Base-by-base conservation (phyloP, 148 eudicot species). In the Polygonum maritimum region DNA sequence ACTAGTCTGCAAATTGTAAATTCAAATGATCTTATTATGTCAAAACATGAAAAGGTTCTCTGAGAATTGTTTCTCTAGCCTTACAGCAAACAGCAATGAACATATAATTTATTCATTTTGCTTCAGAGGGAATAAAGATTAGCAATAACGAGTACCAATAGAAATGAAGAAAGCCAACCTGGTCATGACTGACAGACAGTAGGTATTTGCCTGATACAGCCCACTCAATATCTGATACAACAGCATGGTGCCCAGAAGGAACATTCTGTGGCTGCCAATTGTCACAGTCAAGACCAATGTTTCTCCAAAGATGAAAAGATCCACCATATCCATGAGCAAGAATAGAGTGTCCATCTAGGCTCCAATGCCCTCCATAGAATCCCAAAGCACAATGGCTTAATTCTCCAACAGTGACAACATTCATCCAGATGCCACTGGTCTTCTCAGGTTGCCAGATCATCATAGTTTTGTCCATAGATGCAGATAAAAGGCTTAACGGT, bases 241-340 rank as follows among this genome's bases (percentile, higher is more conserved):
- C 76, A 26, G 89, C 88, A 84, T 84, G 88, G 76, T 94, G 97
- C 19, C 97, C 98, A 81, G 97, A 94, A 74, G 98, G 96, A 77
- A 90, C 98, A 76, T 84, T 90, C 65, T 92, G 98, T 9, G 98
- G 98, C 76, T 87, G 88, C 98, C 98, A 94, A 78, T 90, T 87
- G 63, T 80, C 91, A 80, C 79, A 77, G 70, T 84, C 86, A 60
- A 83, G 77, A 76, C 96, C 96, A 57, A 92, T 83, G 79, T 92
- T 86, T 85, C 77, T 94, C 98, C 98, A 94, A 16, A 90, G 86
- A 87, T 94, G 97, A 69, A 94, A 92, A 76, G 97, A 92, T 78
- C 98, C 98, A 79, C 98, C 98, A 85, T 94, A 92, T n/a, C 97
- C 98, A 89, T 94, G 98, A 48, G 98, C 96, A 58, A 94, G 84